Evolutionary conservation across 768 basidiomycete species (phyloP).

Genomic region (Phylloporus rhodoxanthus): DNA sequence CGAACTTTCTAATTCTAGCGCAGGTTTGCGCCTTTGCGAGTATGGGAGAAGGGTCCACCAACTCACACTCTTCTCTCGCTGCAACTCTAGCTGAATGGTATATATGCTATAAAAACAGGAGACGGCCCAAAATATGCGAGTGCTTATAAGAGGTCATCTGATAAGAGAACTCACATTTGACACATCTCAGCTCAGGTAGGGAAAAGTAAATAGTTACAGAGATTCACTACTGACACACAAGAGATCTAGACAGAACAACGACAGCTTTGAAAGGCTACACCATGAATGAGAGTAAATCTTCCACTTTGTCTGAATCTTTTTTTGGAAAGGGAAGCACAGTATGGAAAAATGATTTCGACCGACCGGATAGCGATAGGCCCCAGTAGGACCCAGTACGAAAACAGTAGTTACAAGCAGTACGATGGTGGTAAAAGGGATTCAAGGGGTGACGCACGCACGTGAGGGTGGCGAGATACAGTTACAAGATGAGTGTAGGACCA

Average conservation of each 20-base stretch:
- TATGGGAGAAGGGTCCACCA: too few relatives aligned
- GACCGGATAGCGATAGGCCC: background rate
- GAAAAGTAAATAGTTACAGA: background rate
- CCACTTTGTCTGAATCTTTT: background rate
- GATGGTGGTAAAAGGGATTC: background rate
- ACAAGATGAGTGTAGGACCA: background rate
- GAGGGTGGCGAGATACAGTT: background rate
- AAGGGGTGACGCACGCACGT: too few relatives aligned
- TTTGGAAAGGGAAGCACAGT: background rate
- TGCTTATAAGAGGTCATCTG: too few relatives aligned
- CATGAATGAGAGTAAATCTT: background rate
- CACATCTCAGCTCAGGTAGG: too few relatives aligned
- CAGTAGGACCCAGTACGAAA: background rate
- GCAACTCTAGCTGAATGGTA: too few relatives aligned
- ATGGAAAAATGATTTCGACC: background rate
- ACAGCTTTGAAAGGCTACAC: background rate
- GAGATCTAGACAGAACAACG: background rate
- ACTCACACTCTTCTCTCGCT: too few relatives aligned
- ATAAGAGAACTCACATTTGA: too few relatives aligned
- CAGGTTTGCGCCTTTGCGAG: too few relatives aligned
- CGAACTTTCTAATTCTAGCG: too few relatives aligned
- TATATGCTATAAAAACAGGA: too few relatives aligned
- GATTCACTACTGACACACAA: background rate
- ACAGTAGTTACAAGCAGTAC: background rate
- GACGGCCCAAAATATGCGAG: too few relatives aligned